These are phyloP conservation scores for Kwoniella heveanensis DNA, from an alignment of 768 basidiomycete species.

Conservation along the genomic window DNA sequence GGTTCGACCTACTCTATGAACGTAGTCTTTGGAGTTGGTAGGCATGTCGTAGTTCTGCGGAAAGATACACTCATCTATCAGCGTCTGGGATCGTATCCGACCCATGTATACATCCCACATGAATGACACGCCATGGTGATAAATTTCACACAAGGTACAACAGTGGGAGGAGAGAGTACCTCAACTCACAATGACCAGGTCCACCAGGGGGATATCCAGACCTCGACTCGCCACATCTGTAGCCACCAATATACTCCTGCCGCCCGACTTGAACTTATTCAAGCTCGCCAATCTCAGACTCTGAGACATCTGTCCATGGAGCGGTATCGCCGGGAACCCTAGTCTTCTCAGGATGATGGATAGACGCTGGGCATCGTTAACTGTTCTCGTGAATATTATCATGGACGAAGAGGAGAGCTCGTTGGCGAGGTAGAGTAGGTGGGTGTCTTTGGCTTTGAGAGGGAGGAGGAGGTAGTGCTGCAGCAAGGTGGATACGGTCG, in stretches of 20 bases:
- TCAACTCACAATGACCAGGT: slow-evolving; percentile 71
- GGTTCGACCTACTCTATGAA: slow-evolving; percentile 95
- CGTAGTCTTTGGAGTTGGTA: slow-evolving; percentile 97
- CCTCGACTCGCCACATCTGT: slow-evolving; percentile 96
- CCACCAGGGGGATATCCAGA: slow-evolving; percentile 92
- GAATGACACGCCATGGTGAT: too few species aligned
- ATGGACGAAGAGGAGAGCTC: slow-evolving; percentile 87
- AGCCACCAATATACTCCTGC: slow-evolving; percentile 86
- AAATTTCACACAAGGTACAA: too few species aligned
- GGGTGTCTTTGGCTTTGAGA: slow-evolving; percentile 84
- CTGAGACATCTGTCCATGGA: slow-evolving; percentile 93
- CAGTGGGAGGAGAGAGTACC: background rate
- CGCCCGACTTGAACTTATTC: slow-evolving; percentile 92
- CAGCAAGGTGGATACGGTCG: slow-evolving; percentile 89
- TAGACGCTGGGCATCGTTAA: slow-evolving; percentile 85
- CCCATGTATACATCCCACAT: too few species aligned
- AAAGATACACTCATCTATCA: too few species aligned
- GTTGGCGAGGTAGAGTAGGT: slow-evolving; percentile 85
- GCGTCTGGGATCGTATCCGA: too few species aligned
- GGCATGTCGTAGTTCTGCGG: slow-evolving; percentile 85
- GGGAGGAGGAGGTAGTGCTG: slow-evolving; percentile 97
- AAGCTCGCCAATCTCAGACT: slow-evolving; percentile 83
- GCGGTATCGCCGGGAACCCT: slow-evolving; percentile 90
- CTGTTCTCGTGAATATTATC: slow-evolving; percentile 94
- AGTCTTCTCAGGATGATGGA: slow-evolving; percentile 85